A percentile compares a stretch with the other conserved stretches of the same genome.
Conservation (phyloP, 2,329 filamentous ascomycete genomes). For the Epicoccum sorghinum region DNA sequence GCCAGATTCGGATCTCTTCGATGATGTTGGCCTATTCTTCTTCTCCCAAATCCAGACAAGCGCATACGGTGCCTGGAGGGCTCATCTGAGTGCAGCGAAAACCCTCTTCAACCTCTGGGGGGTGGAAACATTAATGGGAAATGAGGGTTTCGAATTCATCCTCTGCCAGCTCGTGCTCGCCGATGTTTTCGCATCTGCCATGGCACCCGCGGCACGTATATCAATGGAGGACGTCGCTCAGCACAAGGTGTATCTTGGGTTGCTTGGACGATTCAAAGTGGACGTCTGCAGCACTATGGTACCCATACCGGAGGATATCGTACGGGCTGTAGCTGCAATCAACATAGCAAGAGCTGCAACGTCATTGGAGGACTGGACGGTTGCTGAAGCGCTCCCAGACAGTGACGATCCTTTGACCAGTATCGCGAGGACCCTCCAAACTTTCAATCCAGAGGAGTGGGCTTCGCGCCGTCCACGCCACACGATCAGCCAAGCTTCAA, state of each 20-base stretch:
- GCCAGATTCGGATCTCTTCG: slow-evolving; percentile 2
- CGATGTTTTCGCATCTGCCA: background rate
- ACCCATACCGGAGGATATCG: slow-evolving; percentile 1
- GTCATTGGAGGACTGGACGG: background rate
- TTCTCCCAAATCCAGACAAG: slow-evolving; percentile 10
- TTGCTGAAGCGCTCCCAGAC: background rate
- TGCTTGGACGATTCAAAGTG: background rate
- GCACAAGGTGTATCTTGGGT: background rate
- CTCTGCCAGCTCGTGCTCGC: slow-evolving; percentile 2
- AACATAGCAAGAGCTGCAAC: background rate
- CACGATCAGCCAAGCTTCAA: background rate
- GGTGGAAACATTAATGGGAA: background rate
- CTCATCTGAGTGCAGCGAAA: slow-evolving; percentile 5
- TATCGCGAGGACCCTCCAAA: background rate
- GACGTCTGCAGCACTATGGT: slow-evolving; percentile 9
- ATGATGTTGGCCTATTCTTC: slow-evolving; percentile 4
- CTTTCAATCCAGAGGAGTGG: slow-evolving; percentile 1
- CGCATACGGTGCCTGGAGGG: slow-evolving; percentile 5
- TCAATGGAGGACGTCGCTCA: background rate
- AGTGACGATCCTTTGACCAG: background rate
- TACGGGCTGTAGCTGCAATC: background rate
- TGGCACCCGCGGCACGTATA: background rate
- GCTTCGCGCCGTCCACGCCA: background rate
- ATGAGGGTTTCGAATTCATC: background rate
- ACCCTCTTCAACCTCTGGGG: slow-evolving; percentile 2